Evolutionary conservation across 2,329 filamentous ascomycete species (phyloP), one percentile per base, ranked within the genome.

Genomic region (Triangularia setosa): DNA sequence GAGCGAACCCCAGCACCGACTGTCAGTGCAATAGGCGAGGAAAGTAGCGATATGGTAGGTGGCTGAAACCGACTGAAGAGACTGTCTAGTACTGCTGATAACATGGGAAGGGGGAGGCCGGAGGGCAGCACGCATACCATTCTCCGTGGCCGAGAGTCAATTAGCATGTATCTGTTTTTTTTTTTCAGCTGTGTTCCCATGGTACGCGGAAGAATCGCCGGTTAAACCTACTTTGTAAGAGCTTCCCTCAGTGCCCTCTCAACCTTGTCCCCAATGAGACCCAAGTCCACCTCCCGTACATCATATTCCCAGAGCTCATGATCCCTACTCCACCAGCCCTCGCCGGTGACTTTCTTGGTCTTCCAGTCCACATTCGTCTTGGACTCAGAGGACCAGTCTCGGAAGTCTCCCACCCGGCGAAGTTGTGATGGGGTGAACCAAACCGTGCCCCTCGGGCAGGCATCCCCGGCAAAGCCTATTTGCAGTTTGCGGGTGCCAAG

Each of bases 391-490:
- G 82, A 77, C 89, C 90, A 95, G 65, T 83, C 83, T 69, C 92
- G 81, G 75, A 93, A 94, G 76, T 97, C 93, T 8, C 93, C 95
- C 11, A 86, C 86, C 66, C 94, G 85, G 61, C 91, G 85, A 72
- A 90, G 88, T 72, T 90, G 84, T 67, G 93, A 89, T 0, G 91
- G 92, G 0, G 87, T 87, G 75, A 93, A 94, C 23, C 84, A 81
- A 23, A 93, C 79, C 14, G 84, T 82, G 0, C 82, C 84, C 75
- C 94, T 96, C 69, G 93, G 93, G 2, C 82, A 78, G 53, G 88
- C 84, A 75, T 97, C 93, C 60, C 93, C 93, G 5, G 93, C 91
- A 73, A 97, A 95, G 0, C 95, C 95, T 9, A 90, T 89, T 54
- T 90, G 87, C 25, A 98, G 76, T 76, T 87, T 90, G 23, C 94